Conservation (phyloP, 2,329 filamentous ascomycete species). For the Aspergillus fumigatiaffinis region DNA sequence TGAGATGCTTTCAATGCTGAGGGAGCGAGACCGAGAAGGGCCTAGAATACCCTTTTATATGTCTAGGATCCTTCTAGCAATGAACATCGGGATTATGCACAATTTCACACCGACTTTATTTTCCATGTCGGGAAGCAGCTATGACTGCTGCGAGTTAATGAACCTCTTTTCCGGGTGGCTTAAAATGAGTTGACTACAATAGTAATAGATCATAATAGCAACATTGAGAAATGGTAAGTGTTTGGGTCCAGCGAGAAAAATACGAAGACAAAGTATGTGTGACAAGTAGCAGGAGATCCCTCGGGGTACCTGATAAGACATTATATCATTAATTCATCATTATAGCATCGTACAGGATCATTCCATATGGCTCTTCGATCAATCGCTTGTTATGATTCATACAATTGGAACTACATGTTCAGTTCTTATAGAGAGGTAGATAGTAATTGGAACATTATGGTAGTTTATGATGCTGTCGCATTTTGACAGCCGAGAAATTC, state of each 20-base stretch:
- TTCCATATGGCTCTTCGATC: too few species aligned
- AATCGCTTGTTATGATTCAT: not conserved
- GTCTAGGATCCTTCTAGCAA: not conserved
- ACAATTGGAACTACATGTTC: not conserved
- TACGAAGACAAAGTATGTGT: not conserved
- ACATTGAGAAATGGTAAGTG: not conserved
- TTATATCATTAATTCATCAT: not conserved
- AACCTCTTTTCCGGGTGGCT: not conserved
- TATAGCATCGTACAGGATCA: not conserved
- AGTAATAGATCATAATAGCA: not conserved
- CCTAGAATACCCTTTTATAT: not conserved
- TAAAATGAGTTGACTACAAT: not conserved
- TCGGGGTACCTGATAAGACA: not conserved
- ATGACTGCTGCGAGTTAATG: not conserved
- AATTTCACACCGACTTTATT: not conserved
- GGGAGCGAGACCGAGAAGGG: not conserved
- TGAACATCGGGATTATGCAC: not conserved
- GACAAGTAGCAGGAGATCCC: not conserved
- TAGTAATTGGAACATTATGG: not conserved
- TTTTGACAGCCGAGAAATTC: slow-evolving; percentile 18
- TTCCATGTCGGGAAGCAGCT: not conserved
- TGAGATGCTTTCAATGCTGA: not conserved
- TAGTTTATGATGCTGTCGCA: not conserved
- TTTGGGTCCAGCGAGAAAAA: not conserved
- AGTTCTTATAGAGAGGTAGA: not conserved